Base-by-base conservation (phyloP, 78 protist genomes). In the Cavenderia fasciculata region DNA sequence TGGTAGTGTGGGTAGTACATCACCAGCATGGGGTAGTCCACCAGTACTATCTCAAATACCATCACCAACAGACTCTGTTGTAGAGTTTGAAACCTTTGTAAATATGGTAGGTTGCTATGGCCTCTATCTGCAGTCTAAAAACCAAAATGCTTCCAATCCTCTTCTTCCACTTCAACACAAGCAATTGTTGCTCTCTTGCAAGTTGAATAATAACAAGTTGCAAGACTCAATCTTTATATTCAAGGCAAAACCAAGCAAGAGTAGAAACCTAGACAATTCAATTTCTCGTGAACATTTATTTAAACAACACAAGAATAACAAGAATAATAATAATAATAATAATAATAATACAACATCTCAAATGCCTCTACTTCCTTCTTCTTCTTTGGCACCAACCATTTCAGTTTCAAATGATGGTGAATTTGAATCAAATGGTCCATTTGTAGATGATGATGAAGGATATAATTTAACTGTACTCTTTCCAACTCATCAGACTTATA, bases 151-250 rank as follows among this genome's bases (percentile, higher is more conserved):
- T 4, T 57, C 72, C 4, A n/a, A 27, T 6, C 27, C 49, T 5
- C 34, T 72, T n/a, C 59, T 82, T 36, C 78, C 89, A 27, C 43
- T 82, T 19, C 89, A 82, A 68, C 89, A 82, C 61, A 82, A 82
- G 19, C 89, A 82, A 43, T 31, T 66, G 4, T 56, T 82, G 18
- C 31, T 68, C 5, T 56, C 23, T 54, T 77, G 87, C 38, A 68
- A 82, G 56, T 36, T 38, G 14, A 72, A 54, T n/a, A 8, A 29
- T 12, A 25, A n/a, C 33, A 56, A 63, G n/a, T 63, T 2, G 72
- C 18, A 38, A 29, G 78, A 68, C 12, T 31, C 89, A 14, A 11
- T 82, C 16, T 82, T 82, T 25, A 16, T 82, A 29, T 82, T 82
- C 31, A 82, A 82, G n/a, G 43, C 72, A 16, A 63, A 63, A 18